Base-by-base conservation (phyloP, 768 basidiomycete species). In the Lepiota brunneoincarnata region DNA sequence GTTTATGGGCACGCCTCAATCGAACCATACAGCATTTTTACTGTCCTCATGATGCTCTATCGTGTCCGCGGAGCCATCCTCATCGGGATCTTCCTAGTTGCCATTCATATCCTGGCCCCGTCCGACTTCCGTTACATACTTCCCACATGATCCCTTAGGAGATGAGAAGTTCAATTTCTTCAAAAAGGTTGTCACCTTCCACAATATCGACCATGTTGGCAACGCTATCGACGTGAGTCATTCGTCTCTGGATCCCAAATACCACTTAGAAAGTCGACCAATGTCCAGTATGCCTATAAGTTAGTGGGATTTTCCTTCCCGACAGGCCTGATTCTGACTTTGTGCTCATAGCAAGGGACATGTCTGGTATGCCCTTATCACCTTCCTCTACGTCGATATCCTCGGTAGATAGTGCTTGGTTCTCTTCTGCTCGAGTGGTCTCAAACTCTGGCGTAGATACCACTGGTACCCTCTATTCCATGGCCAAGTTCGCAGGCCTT, bases 401-500 rank as follows among this genome's bases (percentile, higher is more conserved):
- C 78, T 90, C 62, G 87, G 83, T 86, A 59, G 42, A 78, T 65
- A 46, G 34, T 10, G 14, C 23, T 14, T 26, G 26, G 24, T 34
- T 39, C 36, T 17, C 28, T 20, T 45, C 7, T 15, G 24, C n/a
- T 37, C 28, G 18, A 31, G 47, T 34, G 17, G 38, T 52, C 12
- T 50, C 43, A 52, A 10, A 9, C 31, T 10, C 2, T 9, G 11
- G 6, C 31, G 49, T 28, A 41, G 20, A 68, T 71, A 75, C 72
- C 24, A 77, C 74, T 51, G 87, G 91, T 63, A 93, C 91, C 7
- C 73, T 94, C 3, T 92, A 93, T 66, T 87, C 91, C 36, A 93
- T 94, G 91, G 89, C 90, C 49, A 91, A 89, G 66, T 93, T 93
- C 58, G 90, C 91, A 5, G 89, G 89, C n/a, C 78, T 94, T 1